Percentiles rank a stretch among this genome's conserved stretches.
Conservation (phyloP, 78 protist species). For the Monocercomonoides exilis region DNA sequence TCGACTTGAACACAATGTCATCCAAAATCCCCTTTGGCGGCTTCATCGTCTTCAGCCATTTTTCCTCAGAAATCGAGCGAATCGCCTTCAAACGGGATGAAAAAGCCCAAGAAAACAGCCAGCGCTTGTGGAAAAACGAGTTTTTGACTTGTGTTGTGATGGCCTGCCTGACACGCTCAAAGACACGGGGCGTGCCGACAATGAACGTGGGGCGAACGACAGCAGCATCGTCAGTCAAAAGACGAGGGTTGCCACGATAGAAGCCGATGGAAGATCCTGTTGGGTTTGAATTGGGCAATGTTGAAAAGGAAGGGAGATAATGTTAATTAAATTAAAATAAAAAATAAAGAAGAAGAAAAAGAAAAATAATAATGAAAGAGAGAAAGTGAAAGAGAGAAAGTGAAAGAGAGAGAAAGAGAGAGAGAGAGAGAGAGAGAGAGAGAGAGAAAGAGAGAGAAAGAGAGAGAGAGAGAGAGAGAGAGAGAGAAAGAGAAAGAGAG, state of each 20-base stretch:
- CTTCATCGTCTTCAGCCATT: neutral
- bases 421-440: no score
- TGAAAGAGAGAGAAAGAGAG: no score
- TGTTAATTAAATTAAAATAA: no score
- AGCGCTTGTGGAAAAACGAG: neutral
- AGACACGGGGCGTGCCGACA: slow-evolving; percentile 9
- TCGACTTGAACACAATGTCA: neutral
- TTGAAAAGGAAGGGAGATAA: no score
- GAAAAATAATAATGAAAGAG: no score
- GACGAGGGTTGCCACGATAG: neutral
- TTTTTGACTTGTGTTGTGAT: neutral
- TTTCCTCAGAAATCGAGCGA: neutral
- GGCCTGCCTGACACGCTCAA: neutral
- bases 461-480: no score
- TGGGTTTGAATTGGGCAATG: no score
- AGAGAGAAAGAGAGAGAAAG: no score
- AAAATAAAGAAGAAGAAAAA: no score
- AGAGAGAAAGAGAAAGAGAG: neutral
- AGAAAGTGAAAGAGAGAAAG: no score
- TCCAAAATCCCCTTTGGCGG: neutral
- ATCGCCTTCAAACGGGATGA: neutral
- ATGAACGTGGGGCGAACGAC: neutral
- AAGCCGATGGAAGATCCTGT: slow-evolving; percentile 8
- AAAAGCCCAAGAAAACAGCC: neutral
- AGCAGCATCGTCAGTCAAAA: neutral